Evolutionary conservation across 495 filamentous ascomycete species (phyloP).

Genomic region (Penicillium salamii): DNA sequence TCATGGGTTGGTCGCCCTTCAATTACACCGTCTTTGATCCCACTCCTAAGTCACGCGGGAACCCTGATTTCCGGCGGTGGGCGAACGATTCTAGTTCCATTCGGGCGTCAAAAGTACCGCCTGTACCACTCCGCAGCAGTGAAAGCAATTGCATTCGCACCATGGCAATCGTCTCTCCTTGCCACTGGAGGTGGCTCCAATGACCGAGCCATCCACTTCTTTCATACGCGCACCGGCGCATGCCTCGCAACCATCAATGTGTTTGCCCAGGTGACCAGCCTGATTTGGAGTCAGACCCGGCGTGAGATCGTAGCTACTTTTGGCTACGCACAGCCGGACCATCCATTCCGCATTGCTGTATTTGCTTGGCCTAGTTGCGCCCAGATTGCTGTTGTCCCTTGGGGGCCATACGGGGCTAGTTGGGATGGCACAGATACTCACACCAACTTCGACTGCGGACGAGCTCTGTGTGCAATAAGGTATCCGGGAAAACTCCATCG

Average conservation of each 20-base stretch:
- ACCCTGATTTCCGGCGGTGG: constrained; percentile 29
- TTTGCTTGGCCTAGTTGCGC: constrained; percentile 94
- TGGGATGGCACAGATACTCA: constrained; percentile 54
- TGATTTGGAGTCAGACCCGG: constrained; percentile 85
- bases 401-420: constrained; percentile 76
- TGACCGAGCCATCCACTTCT: constrained; percentile 95
- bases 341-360: constrained; percentile 85
- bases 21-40: constrained; percentile 14
- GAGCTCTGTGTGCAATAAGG: constrained; percentile 48
- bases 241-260: constrained; percentile 89
- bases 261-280: constrained; percentile 85
- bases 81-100: constrained; percentile 28
- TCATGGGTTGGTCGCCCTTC: constrained; percentile 26
- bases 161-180: constrained; percentile 84
- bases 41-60: constrained; percentile 27
- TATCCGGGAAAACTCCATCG: constrained; percentile 40
- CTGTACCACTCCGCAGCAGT: constrained; percentile 84
- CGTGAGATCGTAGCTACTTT: constrained; percentile 92
- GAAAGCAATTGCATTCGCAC: constrained; percentile 96
- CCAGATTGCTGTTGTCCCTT: constrained; percentile 85
- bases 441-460: constrained; percentile 28
- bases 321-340: constrained; percentile 92
- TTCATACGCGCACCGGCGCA: constrained; percentile 80
- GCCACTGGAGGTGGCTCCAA: constrained; percentile 93
- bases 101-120: constrained; percentile 63